Evolutionary conservation across 495 filamentous ascomycete genomes (phyloP), one percentile per base, ranked within the genome.

Genomic region (Podospora anserina): DNA sequence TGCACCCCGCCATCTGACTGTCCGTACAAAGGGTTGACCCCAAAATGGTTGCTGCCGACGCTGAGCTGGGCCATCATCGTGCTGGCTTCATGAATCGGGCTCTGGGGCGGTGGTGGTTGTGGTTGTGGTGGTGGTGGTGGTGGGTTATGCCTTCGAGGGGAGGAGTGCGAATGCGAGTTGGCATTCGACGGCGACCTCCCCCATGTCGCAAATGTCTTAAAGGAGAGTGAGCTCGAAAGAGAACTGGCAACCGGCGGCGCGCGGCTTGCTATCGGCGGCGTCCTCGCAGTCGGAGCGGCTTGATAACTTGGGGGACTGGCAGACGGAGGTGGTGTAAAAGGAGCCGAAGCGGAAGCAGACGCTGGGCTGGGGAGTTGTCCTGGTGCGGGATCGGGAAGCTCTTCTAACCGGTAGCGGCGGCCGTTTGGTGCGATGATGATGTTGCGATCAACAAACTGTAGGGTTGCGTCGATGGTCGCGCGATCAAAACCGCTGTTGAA

Each of bases 1-100:
- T 74, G 70, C 16, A 73, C 74, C 15, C 77, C 77, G 23, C 77
- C 77, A 57, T 78, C 77, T 4, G 77, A 78, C 34, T 71, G 54
- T 7, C 70, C 75, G 49, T 71, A 78, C 5, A 77, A 54, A 19
- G 74, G 74, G 5, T 69, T 68, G 18, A 71, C 77, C 66, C 74
- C 68, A 68, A 77, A 76, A 64, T 69, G 71, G n/a, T 49, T 53
- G 67, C 64, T 65, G 67, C 65, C 64, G 66, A 71, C 60, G 61
- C 59, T 67, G 32, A 71, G 59, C 13, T 75, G 61, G 54, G 71
- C 30, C 75, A 75, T 75, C 73, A 71, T 74, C 44, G 64, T 56
- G 3, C 67, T 68, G 53, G 75, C 58, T 32, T 75, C 73, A 18
- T 74, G 68, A 32, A 64, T 64, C 6, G 66, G 19, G 13, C 6